Percentiles rank a stretch among this genome's conserved stretches.
Conservation (phyloP, 345 rosid species). For the Combretum micranthum region DNA sequence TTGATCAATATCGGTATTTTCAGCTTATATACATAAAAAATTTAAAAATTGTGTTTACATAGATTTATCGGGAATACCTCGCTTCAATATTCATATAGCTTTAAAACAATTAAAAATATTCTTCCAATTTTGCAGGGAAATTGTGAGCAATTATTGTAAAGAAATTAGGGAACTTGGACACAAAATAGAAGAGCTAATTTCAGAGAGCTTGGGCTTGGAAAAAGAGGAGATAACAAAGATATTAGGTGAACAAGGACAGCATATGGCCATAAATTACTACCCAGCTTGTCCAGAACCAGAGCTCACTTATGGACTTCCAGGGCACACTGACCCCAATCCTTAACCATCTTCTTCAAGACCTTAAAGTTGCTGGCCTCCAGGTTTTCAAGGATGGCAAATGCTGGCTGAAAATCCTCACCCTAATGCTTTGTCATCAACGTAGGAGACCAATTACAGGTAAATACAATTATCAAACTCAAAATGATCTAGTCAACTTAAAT, state of each 20-base stretch:
- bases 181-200: conserved; percentile 57
- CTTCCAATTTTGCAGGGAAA: conserved; percentile 40
- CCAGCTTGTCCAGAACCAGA: conserved; percentile 94
- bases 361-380: conserved; percentile 64
- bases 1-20: no score
- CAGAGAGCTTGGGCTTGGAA: conserved; percentile 80
- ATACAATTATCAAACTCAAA: neutral
- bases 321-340: conserved; percentile 87
- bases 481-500: neutral
- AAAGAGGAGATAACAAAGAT: conserved; percentile 38
- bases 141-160: conserved; percentile 46
- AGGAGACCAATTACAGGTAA: conserved; percentile 90
- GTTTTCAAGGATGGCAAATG: conserved; percentile 68
- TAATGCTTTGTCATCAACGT: conserved; percentile 72
- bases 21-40: no score
- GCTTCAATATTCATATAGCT: no score
- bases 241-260: conserved; percentile 83
- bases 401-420: conserved; percentile 73
- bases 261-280: conserved; percentile 91
- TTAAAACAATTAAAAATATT: no score
- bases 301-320: conserved; percentile 81
- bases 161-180: conserved; percentile 59
- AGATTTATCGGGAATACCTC: no score
- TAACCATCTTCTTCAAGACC: conserved; percentile 85
- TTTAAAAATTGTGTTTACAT: no score